A percentile compares a stretch with the other conserved stretches of the same genome.
These are phyloP conservation scores for Gracilaria domingensis DNA, from an alignment of 23 red algal species.

Conservation along the genomic window DNA sequence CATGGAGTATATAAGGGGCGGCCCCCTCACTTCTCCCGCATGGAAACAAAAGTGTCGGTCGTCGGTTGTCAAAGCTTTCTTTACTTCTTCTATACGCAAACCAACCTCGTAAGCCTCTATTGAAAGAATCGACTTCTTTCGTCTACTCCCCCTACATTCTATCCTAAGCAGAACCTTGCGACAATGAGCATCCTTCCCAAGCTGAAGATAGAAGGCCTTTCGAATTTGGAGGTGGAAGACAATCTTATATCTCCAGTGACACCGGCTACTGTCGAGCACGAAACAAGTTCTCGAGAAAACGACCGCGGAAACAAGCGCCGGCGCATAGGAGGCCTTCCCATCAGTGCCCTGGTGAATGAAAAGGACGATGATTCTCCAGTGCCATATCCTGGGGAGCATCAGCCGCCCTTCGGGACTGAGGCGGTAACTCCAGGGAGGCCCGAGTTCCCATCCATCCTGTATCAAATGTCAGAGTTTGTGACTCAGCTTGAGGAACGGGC, in stretches of 20 bases:
- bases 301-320: not conserved
- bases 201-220: not conserved
- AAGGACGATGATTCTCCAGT: constrained; percentile 3
- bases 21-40: not conserved
- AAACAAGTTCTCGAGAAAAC: not conserved
- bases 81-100: not conserved
- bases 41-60: not conserved
- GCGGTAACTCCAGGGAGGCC: not conserved
- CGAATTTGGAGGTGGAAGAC: not conserved
- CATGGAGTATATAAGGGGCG: not conserved
- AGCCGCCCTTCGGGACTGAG: not conserved
- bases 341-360: not conserved
- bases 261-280: not conserved
- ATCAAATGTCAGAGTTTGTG: constrained; percentile 10
- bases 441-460: not conserved
- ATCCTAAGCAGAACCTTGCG: not conserved
- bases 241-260: not conserved
- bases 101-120: not conserved
- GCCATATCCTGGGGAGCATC: not conserved
- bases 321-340: not conserved
- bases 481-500: not conserved
- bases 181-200: not conserved
- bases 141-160: not conserved
- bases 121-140: not conserved
- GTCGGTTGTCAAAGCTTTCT: not conserved